Base-by-base conservation (phyloP, 2,329 filamentous ascomycete species). In the Penicillium thymicola region DNA sequence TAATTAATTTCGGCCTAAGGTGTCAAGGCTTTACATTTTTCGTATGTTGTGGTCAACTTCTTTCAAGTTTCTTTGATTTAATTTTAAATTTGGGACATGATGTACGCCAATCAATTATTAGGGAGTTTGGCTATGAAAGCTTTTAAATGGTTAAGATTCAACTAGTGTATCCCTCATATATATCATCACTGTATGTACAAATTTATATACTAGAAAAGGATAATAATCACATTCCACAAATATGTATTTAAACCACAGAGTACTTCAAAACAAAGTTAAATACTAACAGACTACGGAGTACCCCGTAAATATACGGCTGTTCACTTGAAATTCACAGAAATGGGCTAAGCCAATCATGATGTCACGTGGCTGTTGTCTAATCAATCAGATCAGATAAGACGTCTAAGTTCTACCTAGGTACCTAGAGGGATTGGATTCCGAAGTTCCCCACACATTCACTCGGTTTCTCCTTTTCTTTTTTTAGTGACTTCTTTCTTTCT, bases 341-440 rank as follows among this genome's bases (percentile, higher is more conserved):
- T 16, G 6, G 13, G 46, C 18, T 44, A 34, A 25, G 18, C 50
- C 41, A 46, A 27, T 21, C 21, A 36, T 28, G 9, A 13, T 30
- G n/a, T 52, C 54, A 57, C 56, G 42, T 54, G 59, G 27, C 27
- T 23, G 16, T 49, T 54, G 41, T 59, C 51, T 57, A 54, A 57
- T 57, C 54, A 57, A 57, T 57, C 54, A 45, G 51, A 61, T 61
- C 57, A 55, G 59, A 61, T 61, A 59, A 61, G 59, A 53, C 51
- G n/a, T 18, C 16, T 6, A 25, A 37, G 4, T 18, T n/a, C 23
- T 28, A n/a, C n/a, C n/a, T n/a, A n/a, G n/a, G n/a, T n/a, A n/a
- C n/a, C n/a, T n/a, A n/a, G n/a, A n/a, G n/a, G n/a, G n/a, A n/a
- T n/a, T n/a, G n/a, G 14, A 34, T 44, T 43, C 41, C 27, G 21